Percentiles rank a stretch among this genome's conserved stretches.
These are phyloP conservation scores for Ehretia macrophylla DNA, from an alignment of 257 asterid genomes.

Conservation along the genomic window DNA sequence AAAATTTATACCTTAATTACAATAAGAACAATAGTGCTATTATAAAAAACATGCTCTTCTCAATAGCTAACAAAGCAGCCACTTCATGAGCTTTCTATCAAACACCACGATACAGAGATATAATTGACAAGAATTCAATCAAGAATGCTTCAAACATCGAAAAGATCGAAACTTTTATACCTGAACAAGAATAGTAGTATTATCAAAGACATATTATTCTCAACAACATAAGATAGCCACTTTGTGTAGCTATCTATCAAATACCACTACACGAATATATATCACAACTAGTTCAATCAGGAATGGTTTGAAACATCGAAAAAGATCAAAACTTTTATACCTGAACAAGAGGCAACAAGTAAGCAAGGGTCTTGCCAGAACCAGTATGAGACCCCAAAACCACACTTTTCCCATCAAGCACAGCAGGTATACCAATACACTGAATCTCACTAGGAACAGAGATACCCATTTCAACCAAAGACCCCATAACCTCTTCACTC, in stretches of 20 bases:
- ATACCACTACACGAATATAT: too few species aligned
- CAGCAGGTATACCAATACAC: constrained; percentile 82
- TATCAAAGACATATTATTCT: too few species aligned
- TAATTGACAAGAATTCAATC: too few species aligned
- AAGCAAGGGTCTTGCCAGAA: constrained; percentile 96
- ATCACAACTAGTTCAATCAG: neutral
- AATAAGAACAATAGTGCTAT: neutral
- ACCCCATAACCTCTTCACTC: constrained; percentile 70
- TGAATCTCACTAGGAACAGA: constrained; percentile 89
- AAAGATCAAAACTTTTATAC: constrained; percentile 20
- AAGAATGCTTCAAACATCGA: too few species aligned
- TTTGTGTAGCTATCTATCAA: too few species aligned
- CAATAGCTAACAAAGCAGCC: too few species aligned
- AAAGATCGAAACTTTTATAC: too few species aligned
- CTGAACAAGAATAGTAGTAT: too few species aligned
- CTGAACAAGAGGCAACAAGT: constrained; percentile 93
- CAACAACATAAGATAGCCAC: too few species aligned
- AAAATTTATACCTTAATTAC: neutral
- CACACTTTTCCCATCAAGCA: constrained; percentile 65
- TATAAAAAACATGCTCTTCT: too few species aligned
- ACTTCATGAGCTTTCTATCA: too few species aligned
- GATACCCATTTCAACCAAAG: constrained; percentile 81
- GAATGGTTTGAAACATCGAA: neutral
- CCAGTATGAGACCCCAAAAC: constrained; percentile 98
- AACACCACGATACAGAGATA: too few species aligned